Percentiles rank a stretch among this genome's conserved stretches.
Conservation (phyloP, 1,284 basidiomycete genomes). For the Ganoderma multipileum region DNA sequence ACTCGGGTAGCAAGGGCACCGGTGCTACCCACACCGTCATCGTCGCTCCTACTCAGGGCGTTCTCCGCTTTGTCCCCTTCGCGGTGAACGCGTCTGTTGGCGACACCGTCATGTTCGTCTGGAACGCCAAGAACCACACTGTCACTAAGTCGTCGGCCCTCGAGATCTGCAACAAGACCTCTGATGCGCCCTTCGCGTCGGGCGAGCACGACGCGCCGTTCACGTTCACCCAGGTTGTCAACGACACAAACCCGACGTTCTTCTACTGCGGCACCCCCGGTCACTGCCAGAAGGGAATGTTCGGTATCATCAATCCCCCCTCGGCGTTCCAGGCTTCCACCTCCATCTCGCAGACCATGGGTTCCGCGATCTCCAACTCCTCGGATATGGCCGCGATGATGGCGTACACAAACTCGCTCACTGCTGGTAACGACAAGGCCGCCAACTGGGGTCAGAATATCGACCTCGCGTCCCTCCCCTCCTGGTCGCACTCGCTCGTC, state of each 20-base stretch:
- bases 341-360: constrained; percentile 61
- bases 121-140: constrained; percentile 78
- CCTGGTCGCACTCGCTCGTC: constrained; percentile 55
- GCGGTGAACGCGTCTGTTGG: constrained; percentile 76
- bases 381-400: constrained; percentile 63
- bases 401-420: constrained; percentile 55
- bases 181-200: constrained; percentile 64
- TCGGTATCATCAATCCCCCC: constrained; percentile 78
- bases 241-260: constrained; percentile 73
- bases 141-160: constrained; percentile 77
- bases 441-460: constrained; percentile 69
- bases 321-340: constrained; percentile 47
- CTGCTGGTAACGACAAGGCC: constrained; percentile 54
- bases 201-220: constrained; percentile 69
- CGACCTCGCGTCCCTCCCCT: constrained; percentile 60
- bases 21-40: constrained; percentile 76
- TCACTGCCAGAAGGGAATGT: constrained; percentile 82
- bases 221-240: constrained; percentile 72
- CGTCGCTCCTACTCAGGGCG: constrained; percentile 77
- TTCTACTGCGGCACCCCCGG: constrained; percentile 73
- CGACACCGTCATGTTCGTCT: constrained; percentile 77
- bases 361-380: constrained; percentile 52
- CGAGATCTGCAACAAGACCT: constrained; percentile 73
- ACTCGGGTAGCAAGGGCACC: constrained; percentile 45
- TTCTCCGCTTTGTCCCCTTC: constrained; percentile 77